Evolutionary conservation across 176 grass and related monocot species (phyloP), one percentile per base, ranked within the genome.

Genomic region (Musa itinerans): DNA sequence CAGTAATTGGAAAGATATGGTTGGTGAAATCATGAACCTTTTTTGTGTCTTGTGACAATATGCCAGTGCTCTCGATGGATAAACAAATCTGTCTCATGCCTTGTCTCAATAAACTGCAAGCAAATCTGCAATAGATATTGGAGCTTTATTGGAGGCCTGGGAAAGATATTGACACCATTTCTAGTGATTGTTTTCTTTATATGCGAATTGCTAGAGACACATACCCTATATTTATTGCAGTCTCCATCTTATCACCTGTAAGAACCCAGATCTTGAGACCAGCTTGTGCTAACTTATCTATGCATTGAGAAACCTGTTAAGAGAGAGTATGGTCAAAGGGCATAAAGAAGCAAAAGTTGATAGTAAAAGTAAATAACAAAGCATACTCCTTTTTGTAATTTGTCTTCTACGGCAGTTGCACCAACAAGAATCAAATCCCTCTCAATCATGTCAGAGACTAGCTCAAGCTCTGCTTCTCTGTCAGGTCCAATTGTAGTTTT

Each of bases 181-280:
- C 53, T 34, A 24, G 1, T 14, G 16, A 51, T 13, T 50, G 6
- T 7, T 21, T 50, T 76, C 8, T 23, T 62, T 49, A 16, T 62
- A 48, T 14, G 26, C 50, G 14, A 50, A 7, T 54, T 3, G 3
- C 8, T 15, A 65, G 50, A 52, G 23, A 13, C 8, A 2, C 83
- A 78, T 99, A 99, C 91, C 95, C 95, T 24, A 99, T 94, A 75
- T 99, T 99, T 76, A 99, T 99, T 69, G 95, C 91, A 76, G 95
- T 94, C 87, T 99, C 95, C 88, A 94, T 99, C 84, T 99, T 99
- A 87, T 99, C 95, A n/a, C 95, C 95, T 15, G 93, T 97, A 74
- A 97, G 82, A 93, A 97, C 93, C 93, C 93, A 97, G 48, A 97
- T 90, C 76, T 97, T 97, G 19, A 97, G 93, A 83, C 93, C 93